Conservation (phyloP, 768 basidiomycete species). For the Lactarius pseudohatsudake region DNA sequence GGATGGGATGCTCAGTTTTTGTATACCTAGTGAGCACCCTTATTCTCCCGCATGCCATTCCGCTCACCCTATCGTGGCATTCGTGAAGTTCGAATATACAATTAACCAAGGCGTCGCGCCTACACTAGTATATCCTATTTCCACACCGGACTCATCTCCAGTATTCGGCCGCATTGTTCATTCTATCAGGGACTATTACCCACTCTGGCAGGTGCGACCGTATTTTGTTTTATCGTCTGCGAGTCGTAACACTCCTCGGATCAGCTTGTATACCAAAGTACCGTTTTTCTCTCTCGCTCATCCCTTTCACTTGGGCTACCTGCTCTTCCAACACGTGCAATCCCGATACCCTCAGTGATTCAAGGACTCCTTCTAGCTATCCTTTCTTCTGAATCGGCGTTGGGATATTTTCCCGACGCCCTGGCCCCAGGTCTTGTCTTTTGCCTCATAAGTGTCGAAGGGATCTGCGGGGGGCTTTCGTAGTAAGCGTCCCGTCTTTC, state of each 20-base stretch:
- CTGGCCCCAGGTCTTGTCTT: conserved; percentile 61
- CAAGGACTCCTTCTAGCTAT: conserved; percentile 67
- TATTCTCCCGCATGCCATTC: conserved; percentile 5
- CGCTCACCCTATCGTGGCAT: conserved; percentile 7
- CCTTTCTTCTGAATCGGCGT: conserved; percentile 64
- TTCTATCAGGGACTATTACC: conserved; percentile 89
- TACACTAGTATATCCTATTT: conserved; percentile 85
- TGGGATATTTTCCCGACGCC: conserved; percentile 58
- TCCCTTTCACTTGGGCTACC: conserved; percentile 84
- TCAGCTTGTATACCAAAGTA: conserved; percentile 83
- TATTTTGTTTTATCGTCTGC: conserved; percentile 22
- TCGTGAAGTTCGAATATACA: conserved; percentile 79
- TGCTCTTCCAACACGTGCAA: conserved; percentile 64
- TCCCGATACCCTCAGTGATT: conserved; percentile 73
- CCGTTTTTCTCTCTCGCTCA: conserved; percentile 92
- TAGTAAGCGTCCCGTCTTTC: conserved; percentile 58
- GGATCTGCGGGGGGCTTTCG: conserved; percentile 88
- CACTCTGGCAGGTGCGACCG: conserved; percentile 79
- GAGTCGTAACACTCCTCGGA: neutral
- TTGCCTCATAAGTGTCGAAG: conserved; percentile 79
- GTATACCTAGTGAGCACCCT: conserved; percentile 55
- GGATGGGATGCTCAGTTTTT: conserved; percentile 42
- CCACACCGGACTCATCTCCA: conserved; percentile 55
- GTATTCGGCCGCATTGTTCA: conserved; percentile 77
- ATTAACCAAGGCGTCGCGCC: conserved; percentile 92